Evolutionary conservation across 1,284 basidiomycete species (phyloP).

Genomic region (Abortiporus biennis): DNA sequence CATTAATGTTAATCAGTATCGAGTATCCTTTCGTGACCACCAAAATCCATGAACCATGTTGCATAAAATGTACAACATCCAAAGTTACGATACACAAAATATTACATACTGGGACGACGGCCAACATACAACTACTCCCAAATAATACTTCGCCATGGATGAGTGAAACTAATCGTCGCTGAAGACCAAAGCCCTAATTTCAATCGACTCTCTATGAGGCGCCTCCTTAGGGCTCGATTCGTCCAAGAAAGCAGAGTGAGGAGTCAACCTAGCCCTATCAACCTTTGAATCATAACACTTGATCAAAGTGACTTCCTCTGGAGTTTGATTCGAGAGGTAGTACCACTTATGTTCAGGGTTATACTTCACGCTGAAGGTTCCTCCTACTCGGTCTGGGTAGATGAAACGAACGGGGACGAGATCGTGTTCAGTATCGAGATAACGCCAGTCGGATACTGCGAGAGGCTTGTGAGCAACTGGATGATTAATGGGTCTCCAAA

Average conservation of each 20-base stretch:
- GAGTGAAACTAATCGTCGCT: conserved; percentile 55
- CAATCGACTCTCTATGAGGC: conserved; percentile 49
- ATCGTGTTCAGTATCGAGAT: conserved; percentile 17
- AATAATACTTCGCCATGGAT: too few species aligned
- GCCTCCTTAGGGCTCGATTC: conserved; percentile 31
- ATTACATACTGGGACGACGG: too few species aligned
- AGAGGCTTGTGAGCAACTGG: conserved; percentile 42
- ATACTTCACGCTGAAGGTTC: conserved; percentile 47
- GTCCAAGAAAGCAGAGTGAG: conserved; percentile 42
- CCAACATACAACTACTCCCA: too few species aligned
- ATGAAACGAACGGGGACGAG: conserved; percentile 26
- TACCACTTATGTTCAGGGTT: conserved; percentile 45
- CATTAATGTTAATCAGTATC: too few species aligned
- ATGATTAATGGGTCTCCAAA: conserved; percentile 41
- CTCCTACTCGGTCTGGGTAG: conserved; percentile 47
- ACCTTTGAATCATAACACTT: conserved; percentile 41
- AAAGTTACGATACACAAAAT: too few species aligned
- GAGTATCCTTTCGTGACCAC: too few species aligned
- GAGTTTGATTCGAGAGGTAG: conserved; percentile 42
- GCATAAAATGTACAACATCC: too few species aligned
- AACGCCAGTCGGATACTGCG: conserved; percentile 39
- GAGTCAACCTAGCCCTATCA: conserved; percentile 34
- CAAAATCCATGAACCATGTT: too few species aligned
- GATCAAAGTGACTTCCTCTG: conserved; percentile 42
- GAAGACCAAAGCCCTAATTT: conserved; percentile 57